Base-by-base conservation (phyloP, 2,329 filamentous ascomycete genomes). In the Nothophoma quercina region DNA sequence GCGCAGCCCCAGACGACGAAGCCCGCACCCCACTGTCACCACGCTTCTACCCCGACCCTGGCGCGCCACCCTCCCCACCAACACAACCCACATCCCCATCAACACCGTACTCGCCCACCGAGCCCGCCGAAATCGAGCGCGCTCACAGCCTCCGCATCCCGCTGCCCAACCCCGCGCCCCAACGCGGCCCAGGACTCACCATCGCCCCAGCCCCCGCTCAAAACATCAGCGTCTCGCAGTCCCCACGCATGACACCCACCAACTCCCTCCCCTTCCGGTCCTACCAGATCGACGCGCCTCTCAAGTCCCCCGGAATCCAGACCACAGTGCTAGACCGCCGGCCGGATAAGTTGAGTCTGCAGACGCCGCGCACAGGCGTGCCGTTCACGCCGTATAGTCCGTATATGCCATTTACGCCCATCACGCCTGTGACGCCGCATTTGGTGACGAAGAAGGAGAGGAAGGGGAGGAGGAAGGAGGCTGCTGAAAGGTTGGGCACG, bases 341-440 rank as follows among this genome's bases (percentile, higher is more conserved):
- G 12, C 39, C 60, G 13, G 71, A 73, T 10, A 64, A 67, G 41
- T 58, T 76, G 1, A 42, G 53, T 4, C 33, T 70, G 29, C 65
- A 60, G 25, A 84, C 84, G 3, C 85, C 86, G 0, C 73, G 75
- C 16, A 81, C 79, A 0, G 84, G 82, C 1, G 78, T 85, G 19
- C 83, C 82, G 36, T 88, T 85, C 2, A 89, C 88, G 18, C 89
- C 89, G 1, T 93, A 93, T 72, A 86, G 84, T 48, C 88, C 90
- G 0, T 93, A 93, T 63, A 90, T 93, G 78, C 90, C 90, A 0
- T 90, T 87, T 69, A 89, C 87, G 6, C 88, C 89, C 1, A 79
- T 90, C 39, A 82, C 91, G 42, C 90, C 90, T 1, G 84, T 93
- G 40, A 92, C 90, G 23, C 89, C 90, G n/a, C 85, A 84, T 16